phyloP scores from a whole-genome alignment of 2,329 filamentous ascomycete genomes.

The Coleophoma cylindrospora region DNA sequence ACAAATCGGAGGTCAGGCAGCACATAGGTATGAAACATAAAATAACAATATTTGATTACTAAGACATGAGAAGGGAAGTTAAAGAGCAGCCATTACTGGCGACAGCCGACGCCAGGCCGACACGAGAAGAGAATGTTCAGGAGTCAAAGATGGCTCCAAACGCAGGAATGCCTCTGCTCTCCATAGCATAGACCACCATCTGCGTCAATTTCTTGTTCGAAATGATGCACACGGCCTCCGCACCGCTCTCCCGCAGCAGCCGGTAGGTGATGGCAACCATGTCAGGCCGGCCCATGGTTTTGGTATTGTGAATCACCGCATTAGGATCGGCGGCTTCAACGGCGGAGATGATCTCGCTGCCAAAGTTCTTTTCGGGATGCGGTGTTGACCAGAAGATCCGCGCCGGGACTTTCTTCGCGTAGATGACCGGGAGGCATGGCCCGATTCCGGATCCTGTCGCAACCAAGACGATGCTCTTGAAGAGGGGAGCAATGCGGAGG shows the following conservation, averaged over 20 bases:
- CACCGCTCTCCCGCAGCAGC: constrained; percentile 24
- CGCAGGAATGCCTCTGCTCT: constrained; percentile 29
- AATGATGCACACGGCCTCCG: constrained; percentile 34
- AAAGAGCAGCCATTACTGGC: too few species aligned
- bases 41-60: too few species aligned
- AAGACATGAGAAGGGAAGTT: too few species aligned
- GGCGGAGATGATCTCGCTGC: constrained; percentile 24
- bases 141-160: constrained; percentile 33
- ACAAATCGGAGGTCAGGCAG: too few species aligned
- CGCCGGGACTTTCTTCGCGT: constrained; percentile 14
- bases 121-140: neutral
- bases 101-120: too few species aligned
- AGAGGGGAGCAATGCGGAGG: constrained; percentile 61
- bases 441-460: constrained; percentile 72
- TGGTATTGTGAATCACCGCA: constrained; percentile 31
- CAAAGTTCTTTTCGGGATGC: constrained; percentile 27
- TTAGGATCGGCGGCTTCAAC: constrained; percentile 26
- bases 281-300: constrained; percentile 26
- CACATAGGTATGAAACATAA: too few species aligned
- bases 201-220: constrained; percentile 31
- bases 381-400: constrained; percentile 32
- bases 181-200: constrained; percentile 33
- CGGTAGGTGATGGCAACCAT: constrained; percentile 26
- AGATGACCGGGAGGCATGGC: constrained; percentile 45
- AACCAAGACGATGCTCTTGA: constrained; percentile 60